phyloP scores from a whole-genome alignment of 345 rosid genomes.

The Pistacia atlantica region DNA sequence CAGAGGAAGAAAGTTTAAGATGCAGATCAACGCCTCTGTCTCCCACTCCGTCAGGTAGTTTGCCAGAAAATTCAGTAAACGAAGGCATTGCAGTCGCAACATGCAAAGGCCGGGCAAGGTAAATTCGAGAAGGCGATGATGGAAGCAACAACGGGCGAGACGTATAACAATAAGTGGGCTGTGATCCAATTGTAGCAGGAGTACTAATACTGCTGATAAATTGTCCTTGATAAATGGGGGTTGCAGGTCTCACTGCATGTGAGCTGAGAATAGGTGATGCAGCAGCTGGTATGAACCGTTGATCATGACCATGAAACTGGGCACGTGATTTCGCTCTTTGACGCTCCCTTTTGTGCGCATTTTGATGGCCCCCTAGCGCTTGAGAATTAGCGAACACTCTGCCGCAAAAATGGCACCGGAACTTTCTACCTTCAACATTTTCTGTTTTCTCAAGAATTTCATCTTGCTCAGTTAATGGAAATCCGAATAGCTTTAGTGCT shows the following conservation, averaged over 20 bases:
- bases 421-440: constrained; percentile 37
- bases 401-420: constrained; percentile 62
- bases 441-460: constrained; percentile 18
- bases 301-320: constrained; percentile 29
- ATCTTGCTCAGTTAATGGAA: constrained; percentile 28
- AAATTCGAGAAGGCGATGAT: constrained; percentile 24
- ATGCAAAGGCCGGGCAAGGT: constrained; percentile 31
- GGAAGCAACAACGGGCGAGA: constrained; percentile 25
- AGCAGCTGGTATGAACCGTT: constrained; percentile 26
- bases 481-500: constrained; percentile 45
- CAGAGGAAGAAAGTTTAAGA: constrained; percentile 49
- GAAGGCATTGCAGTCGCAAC: constrained; percentile 19
- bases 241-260: constrained; percentile 31
- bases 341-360: constrained; percentile 65
- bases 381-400: constrained; percentile 58
- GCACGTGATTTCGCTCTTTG: constrained; percentile 45
- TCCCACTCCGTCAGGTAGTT: constrained; percentile 27
- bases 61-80: constrained; percentile 23
- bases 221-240: constrained; percentile 19
- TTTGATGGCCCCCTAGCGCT: constrained; percentile 70
- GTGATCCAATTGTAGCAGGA: constrained; percentile 19
- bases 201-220: not conserved
- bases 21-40: constrained; percentile 47
- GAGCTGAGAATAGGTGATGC: constrained; percentile 34
- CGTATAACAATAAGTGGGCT: constrained; percentile 7